A percentile compares a stretch with the other conserved stretches of the same genome.
These are phyloP conservation scores for Tolypocladium pustulatum DNA, from an alignment of 2,329 filamentous ascomycete species.

Conservation along the genomic window DNA sequence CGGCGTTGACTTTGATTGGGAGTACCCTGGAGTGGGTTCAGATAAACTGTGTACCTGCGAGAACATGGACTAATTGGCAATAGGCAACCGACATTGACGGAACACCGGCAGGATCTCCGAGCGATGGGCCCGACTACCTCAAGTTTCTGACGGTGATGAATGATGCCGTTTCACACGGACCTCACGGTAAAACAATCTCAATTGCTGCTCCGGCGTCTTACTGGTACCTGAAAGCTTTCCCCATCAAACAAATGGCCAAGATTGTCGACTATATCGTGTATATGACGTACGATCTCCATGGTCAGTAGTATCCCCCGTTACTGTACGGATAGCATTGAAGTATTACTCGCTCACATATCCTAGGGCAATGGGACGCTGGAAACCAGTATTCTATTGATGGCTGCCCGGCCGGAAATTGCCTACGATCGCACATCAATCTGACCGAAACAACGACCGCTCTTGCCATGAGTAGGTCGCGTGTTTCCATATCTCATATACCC, in stretches of 20 bases:
- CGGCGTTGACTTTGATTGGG: slow-evolving; percentile 37
- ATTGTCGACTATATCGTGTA: slow-evolving; percentile 20
- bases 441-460: slow-evolving; percentile 23
- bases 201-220: slow-evolving; percentile 27
- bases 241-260: slow-evolving; percentile 18
- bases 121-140: slow-evolving; percentile 14
- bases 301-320: slow-evolving; percentile 6
- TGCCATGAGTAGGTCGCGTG: slow-evolving; percentile 9
- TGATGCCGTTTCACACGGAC: background rate
- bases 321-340: no score
- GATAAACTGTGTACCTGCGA: no score
- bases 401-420: slow-evolving; percentile 20
- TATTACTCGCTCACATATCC: no score
- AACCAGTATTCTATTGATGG: slow-evolving; percentile 15
- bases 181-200: slow-evolving; percentile 21
- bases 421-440: slow-evolving; percentile 23
- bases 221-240: slow-evolving; percentile 27
- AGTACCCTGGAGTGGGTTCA: slow-evolving; percentile 27
- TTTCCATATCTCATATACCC: no score
- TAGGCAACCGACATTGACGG: slow-evolving; percentile 10
- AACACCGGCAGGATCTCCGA: slow-evolving; percentile 1
- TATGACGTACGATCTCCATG: slow-evolving; percentile 23
- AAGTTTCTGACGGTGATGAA: slow-evolving; percentile 5
- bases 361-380: slow-evolving; percentile 2
- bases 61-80: no score